These are phyloP conservation scores for Boletus subcaerulescens DNA, from an alignment of 768 basidiomycete genomes.

Conservation along the genomic window DNA sequence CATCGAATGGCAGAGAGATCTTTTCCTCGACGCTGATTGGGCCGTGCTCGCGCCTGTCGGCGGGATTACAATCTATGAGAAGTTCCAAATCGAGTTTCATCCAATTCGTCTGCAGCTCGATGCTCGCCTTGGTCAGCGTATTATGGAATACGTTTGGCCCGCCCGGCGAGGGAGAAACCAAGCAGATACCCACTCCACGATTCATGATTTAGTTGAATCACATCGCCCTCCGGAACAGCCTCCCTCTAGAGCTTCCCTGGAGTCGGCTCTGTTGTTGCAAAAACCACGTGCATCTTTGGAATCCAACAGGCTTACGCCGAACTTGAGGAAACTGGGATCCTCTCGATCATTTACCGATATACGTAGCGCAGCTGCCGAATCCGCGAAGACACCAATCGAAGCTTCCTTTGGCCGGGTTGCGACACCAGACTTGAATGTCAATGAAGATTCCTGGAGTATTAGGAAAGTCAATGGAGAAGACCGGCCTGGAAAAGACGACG, in stretches of 20 bases:
- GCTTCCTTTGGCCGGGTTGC: conserved; percentile 4
- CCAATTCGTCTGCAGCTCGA: conserved; percentile 88
- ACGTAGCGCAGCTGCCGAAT: conserved; percentile 43
- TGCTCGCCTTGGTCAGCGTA: conserved; percentile 70
- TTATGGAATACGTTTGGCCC: conserved; percentile 90
- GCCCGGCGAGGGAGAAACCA: conserved; percentile 42
- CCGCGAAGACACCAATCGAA: conserved; percentile 19
- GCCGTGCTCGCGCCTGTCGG: conserved; percentile 85
- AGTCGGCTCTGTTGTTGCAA: conserved; percentile 43
- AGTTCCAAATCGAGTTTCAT: conserved; percentile 77
- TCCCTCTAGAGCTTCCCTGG: conserved; percentile 46
- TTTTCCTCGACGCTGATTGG: conserved; percentile 81
- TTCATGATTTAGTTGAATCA: conserved; percentile 12
- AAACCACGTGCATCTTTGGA: conserved; percentile 34
- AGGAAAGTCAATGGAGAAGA: conserved; percentile 20
- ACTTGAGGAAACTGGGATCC: conserved; percentile 49
- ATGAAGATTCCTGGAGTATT: conserved; percentile 22
- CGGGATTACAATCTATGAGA: conserved; percentile 86
- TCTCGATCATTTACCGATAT: conserved; percentile 75
- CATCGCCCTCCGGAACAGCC: conserved; percentile 18
- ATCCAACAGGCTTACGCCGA: conserved; percentile 35
- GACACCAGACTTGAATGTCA: conserved; percentile 15
- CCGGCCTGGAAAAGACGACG: conserved; percentile 45
- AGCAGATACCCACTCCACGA: background rate
- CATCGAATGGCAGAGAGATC: conserved; percentile 46